Evolutionary conservation across 1,284 basidiomycete species (phyloP), one percentile per base, ranked within the genome.

Genomic region (Hemileia vastatrix): DNA sequence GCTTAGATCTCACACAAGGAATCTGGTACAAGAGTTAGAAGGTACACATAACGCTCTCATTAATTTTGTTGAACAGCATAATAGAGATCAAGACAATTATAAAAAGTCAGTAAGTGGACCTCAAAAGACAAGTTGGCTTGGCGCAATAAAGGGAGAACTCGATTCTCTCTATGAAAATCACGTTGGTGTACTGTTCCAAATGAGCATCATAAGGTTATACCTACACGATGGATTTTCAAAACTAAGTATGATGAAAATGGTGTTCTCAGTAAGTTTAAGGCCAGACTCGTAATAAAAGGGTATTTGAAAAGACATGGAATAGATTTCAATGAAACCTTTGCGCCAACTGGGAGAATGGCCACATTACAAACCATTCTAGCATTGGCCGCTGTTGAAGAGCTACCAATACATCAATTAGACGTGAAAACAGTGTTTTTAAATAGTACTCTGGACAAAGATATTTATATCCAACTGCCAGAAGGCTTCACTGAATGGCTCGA

Each of bases 401-500:
- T 24, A 2, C 18, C 48, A 57, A 49, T 49, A 27, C 43, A 43
- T 27, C 56, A 57, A 21, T 44, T 47, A 11, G 56, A 57, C 40
- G 48, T 57, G 40, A 40, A 43, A 9, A 55, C 54, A 55, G 54
- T 40, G 24, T 55, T 43, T 23, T 36, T 55, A 21, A 57, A 57
- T 21, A 13, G 45, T 3, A 33, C 23, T 31, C 31, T 57, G 23
- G 56, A 40, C 32, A 31, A 57, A 27, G 47, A 49, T 49, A 31
- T 59, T 1, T 59, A 59, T 13, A 59, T 52, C 31, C 9, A 23
- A 4, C 15, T 59, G 2, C 57, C 57, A 6, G 49, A 59, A 24
- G 57, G 49, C 9, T 59, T 59, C 45, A 44, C 27, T 8, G 57
- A 59, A 51, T 59, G 57, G 57, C 9, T 59, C n/a, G n/a, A n/a